These are phyloP conservation scores for Sclerotinia subarctica DNA, from an alignment of 2,329 filamentous ascomycete genomes.

Conservation along the genomic window DNA sequence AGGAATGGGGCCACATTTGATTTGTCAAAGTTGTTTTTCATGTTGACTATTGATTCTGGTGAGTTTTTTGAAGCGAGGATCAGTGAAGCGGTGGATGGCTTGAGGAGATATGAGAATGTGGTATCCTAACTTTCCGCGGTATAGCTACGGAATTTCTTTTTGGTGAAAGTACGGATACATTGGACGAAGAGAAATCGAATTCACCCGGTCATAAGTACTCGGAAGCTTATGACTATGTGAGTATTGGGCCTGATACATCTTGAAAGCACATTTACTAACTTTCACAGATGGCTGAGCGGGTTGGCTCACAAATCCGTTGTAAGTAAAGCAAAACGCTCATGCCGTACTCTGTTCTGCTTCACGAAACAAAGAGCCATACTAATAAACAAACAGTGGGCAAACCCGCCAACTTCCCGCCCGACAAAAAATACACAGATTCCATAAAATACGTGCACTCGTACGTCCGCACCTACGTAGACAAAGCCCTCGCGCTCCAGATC, in stretches of 20 bases:
- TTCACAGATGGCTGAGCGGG: conserved; percentile 27
- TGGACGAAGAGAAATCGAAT: conserved; percentile 31
- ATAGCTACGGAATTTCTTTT: conserved; percentile 64
- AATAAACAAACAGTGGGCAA: conserved; percentile 27
- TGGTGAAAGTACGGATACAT: conserved; percentile 52
- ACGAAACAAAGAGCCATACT: not conserved
- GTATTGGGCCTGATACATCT: not conserved
- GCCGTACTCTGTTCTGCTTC: not conserved
- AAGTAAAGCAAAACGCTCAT: not conserved
- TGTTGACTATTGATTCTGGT: conserved; percentile 59
- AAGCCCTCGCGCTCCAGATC: conserved; percentile 31
- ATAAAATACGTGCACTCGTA: conserved; percentile 33
- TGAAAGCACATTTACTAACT: not conserved
- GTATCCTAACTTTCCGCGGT: not conserved
- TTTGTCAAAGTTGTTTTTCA: conserved; percentile 61
- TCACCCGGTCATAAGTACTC: conserved; percentile 35
- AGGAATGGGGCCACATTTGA: conserved; percentile 53
- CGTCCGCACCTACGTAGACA: conserved; percentile 33
- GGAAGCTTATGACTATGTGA: conserved; percentile 39
- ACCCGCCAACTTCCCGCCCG: conserved; percentile 28
- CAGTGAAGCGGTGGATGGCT: not conserved
- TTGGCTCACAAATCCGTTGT: conserved; percentile 31
- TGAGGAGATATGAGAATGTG: not conserved
- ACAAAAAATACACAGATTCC: conserved; percentile 33
- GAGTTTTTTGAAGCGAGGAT: not conserved